Evolutionary conservation across 2,329 filamentous ascomycete species (phyloP).

Genomic region (Fonsecaea multimorphosa): DNA sequence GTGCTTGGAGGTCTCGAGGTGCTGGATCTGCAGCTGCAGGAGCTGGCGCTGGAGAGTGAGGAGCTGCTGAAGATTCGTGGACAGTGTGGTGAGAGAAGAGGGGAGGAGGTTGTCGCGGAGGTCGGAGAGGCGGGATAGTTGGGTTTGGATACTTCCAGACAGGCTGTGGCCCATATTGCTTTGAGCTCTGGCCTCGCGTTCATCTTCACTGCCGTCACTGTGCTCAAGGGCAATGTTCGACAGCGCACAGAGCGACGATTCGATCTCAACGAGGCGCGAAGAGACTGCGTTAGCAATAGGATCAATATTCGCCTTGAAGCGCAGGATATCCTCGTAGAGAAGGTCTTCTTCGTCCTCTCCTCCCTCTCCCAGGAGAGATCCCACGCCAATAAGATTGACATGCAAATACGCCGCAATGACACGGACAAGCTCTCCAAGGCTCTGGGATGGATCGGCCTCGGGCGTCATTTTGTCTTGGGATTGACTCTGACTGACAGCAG

Average conservation of each 20-base stretch:
- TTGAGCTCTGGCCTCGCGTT: background rate
- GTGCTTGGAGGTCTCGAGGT: constrained; percentile 37
- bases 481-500: no score
- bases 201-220: background rate
- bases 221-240: constrained; percentile 4
- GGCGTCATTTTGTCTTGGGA: background rate
- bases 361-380: background rate
- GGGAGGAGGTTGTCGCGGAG: constrained; percentile 17
- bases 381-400: background rate
- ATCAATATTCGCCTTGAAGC: constrained; percentile 23
- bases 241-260: constrained; percentile 10
- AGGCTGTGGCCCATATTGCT: constrained; percentile 1
- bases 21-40: constrained; percentile 23
- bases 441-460: background rate
- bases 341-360: constrained; percentile 5
- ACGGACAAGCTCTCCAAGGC: constrained; percentile 24
- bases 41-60: constrained; percentile 22
- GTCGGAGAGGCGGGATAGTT: constrained; percentile 14
- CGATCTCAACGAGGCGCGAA: constrained; percentile 16
- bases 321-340: constrained; percentile 18
- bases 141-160: background rate
- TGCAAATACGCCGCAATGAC: constrained; percentile 28
- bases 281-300: constrained; percentile 9
- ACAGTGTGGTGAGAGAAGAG: constrained; percentile 17
- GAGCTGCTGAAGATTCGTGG: constrained; percentile 12